Evolutionary conservation across 2,329 filamentous ascomycete species (phyloP), one percentile per base, ranked within the genome.

Genomic region (Apiospora phragmitis): DNA sequence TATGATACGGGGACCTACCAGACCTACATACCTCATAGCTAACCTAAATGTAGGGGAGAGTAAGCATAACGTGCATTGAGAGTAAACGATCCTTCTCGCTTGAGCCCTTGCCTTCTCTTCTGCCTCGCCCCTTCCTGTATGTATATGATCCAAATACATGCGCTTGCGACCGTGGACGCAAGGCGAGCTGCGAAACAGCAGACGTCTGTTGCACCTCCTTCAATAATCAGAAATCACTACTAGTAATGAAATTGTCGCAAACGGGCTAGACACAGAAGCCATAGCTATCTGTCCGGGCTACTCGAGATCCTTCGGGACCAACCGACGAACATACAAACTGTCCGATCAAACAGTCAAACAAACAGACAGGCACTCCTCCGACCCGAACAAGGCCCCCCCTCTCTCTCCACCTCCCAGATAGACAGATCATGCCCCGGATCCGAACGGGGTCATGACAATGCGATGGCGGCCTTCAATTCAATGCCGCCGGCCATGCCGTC

Each of bases 381-480:
- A 59, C 29, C 8, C 29, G 51, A 12, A n/a, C 16, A 21, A 35
- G 29, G 29, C 29, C 32, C 18, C 14, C 29, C 32, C 18, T n/a
- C 55, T 38, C 32, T n/a, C 14, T 18, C 49, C 26, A 26, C 12
- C n/a, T n/a, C n/a, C 18, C 18, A 62, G 49, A 32, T 32, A 11
- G 32, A 35, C 32, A 62, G 18, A n/a, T 5, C 4, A 62, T 62
- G 55, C 21, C 55, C 55, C 55, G 8, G 55, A 29, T 67, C 70
- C 32, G 32, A n/a, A 38, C 21, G 32, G 55, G 72, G 74, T 75
- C 75, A 76, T 74, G 74, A 81, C 79, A 75, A 88, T 87, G 86
- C 83, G 77, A 90, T 90, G 88, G 86, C 87, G 75, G 83, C 84
- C 77, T 90, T 85, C 83, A 89, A 88, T 80, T 83, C 86, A 78